These are phyloP conservation scores for Agaricus sinodeliciosus DNA, from an alignment of 768 basidiomycete species.

Conservation along the genomic window DNA sequence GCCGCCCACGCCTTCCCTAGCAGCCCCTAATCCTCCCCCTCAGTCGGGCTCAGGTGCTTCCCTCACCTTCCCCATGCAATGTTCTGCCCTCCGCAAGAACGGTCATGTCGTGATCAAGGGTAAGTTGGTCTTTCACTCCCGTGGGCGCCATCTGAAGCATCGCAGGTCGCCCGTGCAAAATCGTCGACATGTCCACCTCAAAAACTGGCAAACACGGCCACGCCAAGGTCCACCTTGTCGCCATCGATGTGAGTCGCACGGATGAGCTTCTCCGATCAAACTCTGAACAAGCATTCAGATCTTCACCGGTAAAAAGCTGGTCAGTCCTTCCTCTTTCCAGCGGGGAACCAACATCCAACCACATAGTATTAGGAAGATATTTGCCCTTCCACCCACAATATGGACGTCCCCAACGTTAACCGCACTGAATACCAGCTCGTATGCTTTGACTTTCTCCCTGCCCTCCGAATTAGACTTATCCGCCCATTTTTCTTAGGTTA, in stretches of 20 bases:
- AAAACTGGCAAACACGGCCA: constrained; percentile 99
- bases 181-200: constrained; percentile 98
- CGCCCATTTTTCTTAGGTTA: constrained; percentile 43
- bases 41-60: constrained; percentile 74
- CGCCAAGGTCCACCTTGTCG: constrained; percentile 98
- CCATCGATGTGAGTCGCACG: constrained; percentile 74
- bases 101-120: constrained; percentile 97
- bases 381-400: constrained; percentile 97
- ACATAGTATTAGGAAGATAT: constrained; percentile 70
- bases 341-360: not conserved
- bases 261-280: constrained; percentile 1
- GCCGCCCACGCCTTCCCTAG: constrained; percentile 3
- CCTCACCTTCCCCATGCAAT: constrained; percentile 82
- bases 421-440: constrained; percentile 92
- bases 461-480: constrained; percentile 6
- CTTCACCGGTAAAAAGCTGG: constrained; percentile 97
- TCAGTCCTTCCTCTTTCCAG: constrained; percentile 29
- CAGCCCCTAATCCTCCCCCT: constrained; percentile 9
- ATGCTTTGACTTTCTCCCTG: constrained; percentile 19
- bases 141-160: constrained; percentile 6
- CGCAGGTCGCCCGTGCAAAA: constrained; percentile 91
- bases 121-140: constrained; percentile 14
- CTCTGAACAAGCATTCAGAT: constrained; percentile 49
- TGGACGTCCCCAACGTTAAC: constrained; percentile 94
- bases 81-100: constrained; percentile 92